phyloP scores from a whole-genome alignment of 2,329 filamentous ascomycete species.

The Ophiostoma sp. region DNA sequence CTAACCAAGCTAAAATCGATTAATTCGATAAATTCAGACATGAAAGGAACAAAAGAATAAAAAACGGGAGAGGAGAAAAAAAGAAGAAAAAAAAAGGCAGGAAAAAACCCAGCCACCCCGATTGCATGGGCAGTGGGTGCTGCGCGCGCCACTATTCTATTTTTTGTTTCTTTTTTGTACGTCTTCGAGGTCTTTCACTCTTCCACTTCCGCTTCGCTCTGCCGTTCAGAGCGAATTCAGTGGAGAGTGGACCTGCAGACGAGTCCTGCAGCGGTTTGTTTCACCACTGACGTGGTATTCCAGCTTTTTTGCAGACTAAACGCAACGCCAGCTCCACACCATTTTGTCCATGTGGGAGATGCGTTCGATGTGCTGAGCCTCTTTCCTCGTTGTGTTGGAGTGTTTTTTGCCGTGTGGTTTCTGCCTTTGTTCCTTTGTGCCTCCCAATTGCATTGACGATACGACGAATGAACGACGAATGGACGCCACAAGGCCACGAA shows the following conservation, averaged over 20 bases:
- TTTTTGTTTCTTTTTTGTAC: neutral
- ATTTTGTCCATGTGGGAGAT: neutral
- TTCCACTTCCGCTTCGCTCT: neutral
- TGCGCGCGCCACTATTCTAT: constrained; percentile 3
- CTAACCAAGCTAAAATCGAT: too few relatives aligned
- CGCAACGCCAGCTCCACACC: neutral
- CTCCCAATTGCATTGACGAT: neutral
- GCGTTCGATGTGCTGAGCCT: neutral
- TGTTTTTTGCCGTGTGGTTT: too few relatives aligned
- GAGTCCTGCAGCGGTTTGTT: constrained; percentile 9
- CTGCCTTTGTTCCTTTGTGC: neutral
- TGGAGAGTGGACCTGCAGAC: constrained; percentile 8
- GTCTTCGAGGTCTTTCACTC: neutral
- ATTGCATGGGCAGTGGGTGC: neutral
- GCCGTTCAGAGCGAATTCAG: neutral
- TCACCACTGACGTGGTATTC: constrained; percentile 18
- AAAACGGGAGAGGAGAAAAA: too few relatives aligned
- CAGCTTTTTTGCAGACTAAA: neutral
- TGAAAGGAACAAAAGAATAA: neutral
- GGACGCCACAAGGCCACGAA: neutral
- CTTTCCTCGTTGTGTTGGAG: neutral
- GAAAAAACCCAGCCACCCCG: constrained; percentile 10
- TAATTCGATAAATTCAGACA: too few relatives aligned
- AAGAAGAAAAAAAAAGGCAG: neutral
- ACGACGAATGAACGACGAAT: neutral